These are phyloP conservation scores for Harringtonia lauricola DNA, from an alignment of 2,329 filamentous ascomycete species.

Conservation along the genomic window DNA sequence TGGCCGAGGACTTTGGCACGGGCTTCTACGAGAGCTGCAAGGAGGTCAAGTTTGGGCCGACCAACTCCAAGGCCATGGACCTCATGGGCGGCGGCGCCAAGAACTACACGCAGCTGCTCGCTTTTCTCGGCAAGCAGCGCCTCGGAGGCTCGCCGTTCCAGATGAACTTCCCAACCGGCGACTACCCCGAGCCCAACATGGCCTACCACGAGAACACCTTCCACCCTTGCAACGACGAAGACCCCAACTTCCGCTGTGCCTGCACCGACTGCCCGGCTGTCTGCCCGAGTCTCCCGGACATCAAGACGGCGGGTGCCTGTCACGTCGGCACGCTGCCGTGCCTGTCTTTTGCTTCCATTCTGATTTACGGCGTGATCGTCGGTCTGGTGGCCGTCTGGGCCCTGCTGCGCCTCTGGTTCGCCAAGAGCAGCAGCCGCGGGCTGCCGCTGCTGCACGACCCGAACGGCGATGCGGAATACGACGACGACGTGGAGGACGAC, in stretches of 20 bases:
- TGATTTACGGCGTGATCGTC: conserved; percentile 67
- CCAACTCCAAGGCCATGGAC: conserved; percentile 87
- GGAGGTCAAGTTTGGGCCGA: conserved; percentile 94
- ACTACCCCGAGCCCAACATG: conserved; percentile 60
- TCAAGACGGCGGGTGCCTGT: conserved; percentile 62
- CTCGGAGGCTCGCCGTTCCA: conserved; percentile 90
- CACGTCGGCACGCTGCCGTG: conserved; percentile 83
- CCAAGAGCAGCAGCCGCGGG: conserved; percentile 46
- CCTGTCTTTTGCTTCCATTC: conserved; percentile 82
- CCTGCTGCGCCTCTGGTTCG: conserved; percentile 48
- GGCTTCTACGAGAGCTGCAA: conserved; percentile 97
- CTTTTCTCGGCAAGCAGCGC: conserved; percentile 89
- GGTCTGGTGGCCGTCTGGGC: conserved; percentile 66
- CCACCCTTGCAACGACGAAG: conserved; percentile 82
- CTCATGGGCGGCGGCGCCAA: conserved; percentile 93
- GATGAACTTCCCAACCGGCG: conserved; percentile 69
- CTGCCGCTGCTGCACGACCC: conserved; percentile 81
- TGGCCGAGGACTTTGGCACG: conserved; percentile 71
- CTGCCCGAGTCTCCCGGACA: conserved; percentile 69
- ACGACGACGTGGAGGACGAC: conserved; percentile 90
- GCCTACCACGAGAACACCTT: conserved; percentile 56
- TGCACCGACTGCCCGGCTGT: conserved; percentile 86
- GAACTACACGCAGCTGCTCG: conserved; percentile 76
- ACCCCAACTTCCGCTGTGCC: conserved; percentile 77
- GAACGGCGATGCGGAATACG: conserved; percentile 49